These are phyloP conservation scores for Aspergillus sp. DNA, from an alignment of 2,329 filamentous ascomycete species.

Conservation along the genomic window DNA sequence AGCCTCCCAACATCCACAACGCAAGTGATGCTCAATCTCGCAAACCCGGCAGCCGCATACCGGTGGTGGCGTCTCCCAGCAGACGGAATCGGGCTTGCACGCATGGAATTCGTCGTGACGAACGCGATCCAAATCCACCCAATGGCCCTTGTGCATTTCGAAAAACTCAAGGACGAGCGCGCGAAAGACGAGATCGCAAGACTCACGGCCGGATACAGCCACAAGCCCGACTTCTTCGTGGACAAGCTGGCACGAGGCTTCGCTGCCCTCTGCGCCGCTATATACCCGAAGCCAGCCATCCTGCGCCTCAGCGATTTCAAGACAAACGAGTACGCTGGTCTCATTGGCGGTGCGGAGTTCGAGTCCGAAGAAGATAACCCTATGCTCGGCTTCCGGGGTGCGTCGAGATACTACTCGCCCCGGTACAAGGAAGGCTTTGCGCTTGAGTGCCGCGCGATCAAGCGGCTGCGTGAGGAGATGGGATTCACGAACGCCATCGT, in stretches of 20 bases:
- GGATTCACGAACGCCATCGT: constrained; percentile 40
- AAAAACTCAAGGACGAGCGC: constrained; percentile 28
- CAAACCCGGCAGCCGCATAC: constrained; percentile 39
- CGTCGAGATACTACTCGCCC: constrained; percentile 44
- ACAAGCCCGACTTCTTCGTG: constrained; percentile 42
- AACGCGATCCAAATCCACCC: constrained; percentile 39
- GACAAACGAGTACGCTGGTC: constrained; percentile 43
- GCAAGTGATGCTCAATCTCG: constrained; percentile 42
- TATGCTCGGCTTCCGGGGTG: constrained; percentile 45
- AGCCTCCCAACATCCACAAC: constrained; percentile 25
- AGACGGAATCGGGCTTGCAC: constrained; percentile 42
- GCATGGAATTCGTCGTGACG: constrained; percentile 44
- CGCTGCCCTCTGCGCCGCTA: constrained; percentile 38
- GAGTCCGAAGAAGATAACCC: constrained; percentile 43
- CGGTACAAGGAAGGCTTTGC: constrained; percentile 41
- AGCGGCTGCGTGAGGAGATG: constrained; percentile 38
- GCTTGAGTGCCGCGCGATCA: constrained; percentile 42
- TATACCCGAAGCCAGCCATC: constrained; percentile 41
- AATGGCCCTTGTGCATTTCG: constrained; percentile 40
- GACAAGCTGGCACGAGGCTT: constrained; percentile 39
- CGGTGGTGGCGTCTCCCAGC: constrained; percentile 43
- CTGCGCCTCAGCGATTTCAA: constrained; percentile 45
- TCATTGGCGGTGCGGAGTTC: constrained; percentile 42
- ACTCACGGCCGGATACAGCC: constrained; percentile 32
- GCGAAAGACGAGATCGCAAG: constrained; percentile 27